phyloP scores from a whole-genome alignment of 106 monocot species.

The Dendrobium huoshanense region DNA sequence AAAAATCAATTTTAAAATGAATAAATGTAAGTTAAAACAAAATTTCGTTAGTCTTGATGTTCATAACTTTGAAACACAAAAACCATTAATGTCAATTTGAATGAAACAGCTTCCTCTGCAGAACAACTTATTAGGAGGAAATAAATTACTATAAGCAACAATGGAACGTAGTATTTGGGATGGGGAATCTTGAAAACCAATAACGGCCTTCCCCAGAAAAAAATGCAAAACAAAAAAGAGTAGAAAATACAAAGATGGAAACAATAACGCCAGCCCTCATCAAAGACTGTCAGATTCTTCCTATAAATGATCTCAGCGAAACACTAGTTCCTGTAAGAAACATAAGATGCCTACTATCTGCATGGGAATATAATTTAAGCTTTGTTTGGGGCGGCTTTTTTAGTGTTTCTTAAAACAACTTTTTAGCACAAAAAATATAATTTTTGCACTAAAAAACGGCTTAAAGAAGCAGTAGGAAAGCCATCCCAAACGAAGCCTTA shows the following conservation, averaged over 20 bases:
- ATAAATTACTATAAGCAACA: constrained; percentile 1
- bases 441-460: too few species aligned
- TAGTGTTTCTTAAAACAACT: too few species aligned
- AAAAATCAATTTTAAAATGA: not conserved
- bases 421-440: too few species aligned
- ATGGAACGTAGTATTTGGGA: not conserved
- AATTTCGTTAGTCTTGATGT: not conserved
- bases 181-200: not conserved
- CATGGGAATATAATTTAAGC: not conserved
- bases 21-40: not conserved
- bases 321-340: not conserved
- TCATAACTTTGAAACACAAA: not conserved
- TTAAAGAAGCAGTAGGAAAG: too few species aligned
- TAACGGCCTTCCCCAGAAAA: not conserved
- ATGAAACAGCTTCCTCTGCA: not conserved
- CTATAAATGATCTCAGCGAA: not conserved
- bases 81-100: not conserved
- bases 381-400: too few species aligned
- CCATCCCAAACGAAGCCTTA: not conserved
- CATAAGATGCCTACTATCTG: not conserved
- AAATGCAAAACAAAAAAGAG: not conserved
- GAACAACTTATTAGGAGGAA: not conserved
- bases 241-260: not conserved
- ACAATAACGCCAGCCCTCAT: not conserved
- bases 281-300: not conserved